These are phyloP conservation scores for Artemisia annua DNA, from an alignment of 129 eudicot genomes.

Conservation along the genomic window DNA sequence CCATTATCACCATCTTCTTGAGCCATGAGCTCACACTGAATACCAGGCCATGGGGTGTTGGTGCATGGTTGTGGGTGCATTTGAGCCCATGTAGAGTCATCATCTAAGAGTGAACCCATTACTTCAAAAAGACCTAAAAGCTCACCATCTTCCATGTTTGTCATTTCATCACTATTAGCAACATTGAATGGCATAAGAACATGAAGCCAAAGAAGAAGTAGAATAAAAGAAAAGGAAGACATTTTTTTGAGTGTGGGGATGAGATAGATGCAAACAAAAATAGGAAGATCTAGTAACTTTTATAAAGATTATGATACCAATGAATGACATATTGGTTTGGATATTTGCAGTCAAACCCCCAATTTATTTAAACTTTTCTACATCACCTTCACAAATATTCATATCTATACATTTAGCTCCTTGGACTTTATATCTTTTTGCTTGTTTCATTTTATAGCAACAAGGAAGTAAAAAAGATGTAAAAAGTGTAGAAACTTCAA, in stretches of 20 bases:
- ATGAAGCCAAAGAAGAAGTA: conserved; percentile 20
- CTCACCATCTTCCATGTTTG: conserved; percentile 58
- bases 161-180: conserved; percentile 28
- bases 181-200: conserved; percentile 18
- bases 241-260: conserved; percentile 23
- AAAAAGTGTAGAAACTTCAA: background rate
- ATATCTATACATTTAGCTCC: conserved; percentile 1
- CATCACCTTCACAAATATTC: conserved; percentile 6
- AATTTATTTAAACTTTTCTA: background rate
- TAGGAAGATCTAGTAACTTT: conserved; percentile 27
- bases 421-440: background rate
- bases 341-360: conserved; percentile 21
- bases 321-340: conserved; percentile 22
- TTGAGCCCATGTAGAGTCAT: conserved; percentile 66
- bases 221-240: conserved; percentile 29
- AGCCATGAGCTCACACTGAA: conserved; percentile 63
- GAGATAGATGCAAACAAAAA: conserved; percentile 30
- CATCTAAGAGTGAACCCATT: conserved; percentile 64
- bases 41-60: conserved; percentile 80
- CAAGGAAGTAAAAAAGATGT: background rate
- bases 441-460: background rate
- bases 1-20: conserved; percentile 38
- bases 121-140: conserved; percentile 65
- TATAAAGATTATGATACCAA: conserved; percentile 26
- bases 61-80: conserved; percentile 72